Evolutionary conservation across 257 asterid species (phyloP).

Genomic region (Gentiana dahurica): DNA sequence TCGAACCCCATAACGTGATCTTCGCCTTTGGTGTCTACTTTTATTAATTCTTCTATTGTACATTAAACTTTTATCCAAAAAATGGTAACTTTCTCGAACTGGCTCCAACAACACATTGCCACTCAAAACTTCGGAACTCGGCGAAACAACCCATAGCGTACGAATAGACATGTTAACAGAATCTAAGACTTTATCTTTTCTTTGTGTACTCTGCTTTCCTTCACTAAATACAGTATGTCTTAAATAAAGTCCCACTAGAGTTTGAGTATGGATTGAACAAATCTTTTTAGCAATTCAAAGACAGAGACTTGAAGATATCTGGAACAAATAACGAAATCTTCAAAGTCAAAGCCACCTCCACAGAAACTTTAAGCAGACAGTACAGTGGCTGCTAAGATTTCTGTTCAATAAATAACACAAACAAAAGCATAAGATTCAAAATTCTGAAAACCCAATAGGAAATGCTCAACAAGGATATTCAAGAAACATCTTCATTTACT

Average conservation of each 20-base stretch:
- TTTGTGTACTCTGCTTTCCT: constrained; percentile 13
- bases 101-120: constrained; percentile 47
- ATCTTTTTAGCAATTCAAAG: constrained; percentile 3
- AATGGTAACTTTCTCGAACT: constrained; percentile 35
- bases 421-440: constrained; percentile 1
- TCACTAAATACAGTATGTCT: constrained; percentile 9
- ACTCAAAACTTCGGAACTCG: constrained; percentile 40
- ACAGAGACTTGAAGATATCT: constrained; percentile 11
- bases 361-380: constrained; percentile 26
- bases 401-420: constrained; percentile 19
- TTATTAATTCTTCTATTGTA: constrained; percentile 26
- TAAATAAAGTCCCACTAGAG: constrained; percentile 9
- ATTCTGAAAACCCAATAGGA: neutral
- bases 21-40: constrained; percentile 28
- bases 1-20: constrained; percentile 21
- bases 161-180: constrained; percentile 62
- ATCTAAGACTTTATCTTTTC: constrained; percentile 17
- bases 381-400: constrained; percentile 18
- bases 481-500: constrained; percentile 11
- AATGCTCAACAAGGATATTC: neutral
- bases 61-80: constrained; percentile 25
- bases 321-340: constrained; percentile 9
- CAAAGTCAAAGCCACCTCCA: constrained; percentile 9
- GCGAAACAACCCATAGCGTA: constrained; percentile 63
- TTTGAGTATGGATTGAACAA: no score